phyloP scores from a whole-genome alignment of 148 eudicot genomes.

The Rhododendron ovatum region DNA sequence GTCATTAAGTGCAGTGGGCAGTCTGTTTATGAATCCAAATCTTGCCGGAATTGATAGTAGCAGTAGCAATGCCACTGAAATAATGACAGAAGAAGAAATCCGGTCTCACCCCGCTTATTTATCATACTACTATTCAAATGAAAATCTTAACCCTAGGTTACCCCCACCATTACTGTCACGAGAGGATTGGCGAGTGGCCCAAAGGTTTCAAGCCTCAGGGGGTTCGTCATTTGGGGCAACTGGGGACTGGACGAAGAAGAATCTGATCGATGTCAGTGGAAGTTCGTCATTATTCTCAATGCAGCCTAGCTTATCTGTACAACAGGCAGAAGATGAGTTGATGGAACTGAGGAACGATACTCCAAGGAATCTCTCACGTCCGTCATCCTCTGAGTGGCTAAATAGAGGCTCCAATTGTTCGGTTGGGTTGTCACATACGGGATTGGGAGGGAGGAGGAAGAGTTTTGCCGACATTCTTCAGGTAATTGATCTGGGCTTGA shows the following conservation, averaged over 20 bases:
- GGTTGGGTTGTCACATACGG: constrained; percentile 21
- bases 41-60: constrained; percentile 5
- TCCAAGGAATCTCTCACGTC: constrained; percentile 22
- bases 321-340: constrained; percentile 29
- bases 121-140: constrained; percentile 51
- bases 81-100: constrained; percentile 50
- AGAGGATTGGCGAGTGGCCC: constrained; percentile 63
- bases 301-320: constrained; percentile 35
- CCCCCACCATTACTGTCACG: constrained; percentile 56
- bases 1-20: constrained; percentile 39
- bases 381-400: constrained; percentile 33
- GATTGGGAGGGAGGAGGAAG: constrained; percentile 55
- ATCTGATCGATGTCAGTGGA: constrained; percentile 18
- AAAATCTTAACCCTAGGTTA: constrained; percentile 47
- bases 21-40: constrained; percentile 28
- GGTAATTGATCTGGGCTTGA: constrained; percentile 29
- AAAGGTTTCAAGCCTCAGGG: constrained; percentile 35
- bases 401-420: constrained; percentile 24
- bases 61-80: constrained; percentile 12
- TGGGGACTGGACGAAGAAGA: constrained; percentile 27
- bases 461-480: constrained; percentile 70
- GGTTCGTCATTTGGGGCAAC: constrained; percentile 31
- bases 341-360: constrained; percentile 28
- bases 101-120: constrained; percentile 56
- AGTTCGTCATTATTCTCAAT: constrained; percentile 33